Evolutionary conservation across 176 grass and related monocot species (phyloP).

Genomic region (Paspalum vaginatum): DNA sequence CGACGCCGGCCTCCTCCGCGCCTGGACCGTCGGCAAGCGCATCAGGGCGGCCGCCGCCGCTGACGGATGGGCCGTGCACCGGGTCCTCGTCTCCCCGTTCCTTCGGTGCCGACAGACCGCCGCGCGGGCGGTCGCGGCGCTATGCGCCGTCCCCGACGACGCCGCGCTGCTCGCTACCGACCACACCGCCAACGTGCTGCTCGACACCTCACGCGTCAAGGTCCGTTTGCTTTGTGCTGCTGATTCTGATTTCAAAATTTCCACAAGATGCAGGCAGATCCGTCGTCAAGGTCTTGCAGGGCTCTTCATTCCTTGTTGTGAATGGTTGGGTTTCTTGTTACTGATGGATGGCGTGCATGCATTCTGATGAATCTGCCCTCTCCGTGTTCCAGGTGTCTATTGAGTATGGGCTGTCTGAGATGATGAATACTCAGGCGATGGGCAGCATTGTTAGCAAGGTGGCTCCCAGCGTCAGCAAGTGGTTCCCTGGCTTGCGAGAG

Average conservation of each 20-base stretch:
- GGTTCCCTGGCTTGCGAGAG: constrained; percentile 62
- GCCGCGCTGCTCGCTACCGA: constrained; percentile 48
- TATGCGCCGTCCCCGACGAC: constrained; percentile 63
- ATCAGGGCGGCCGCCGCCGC: constrained; percentile 48
- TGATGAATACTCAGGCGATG: constrained; percentile 71
- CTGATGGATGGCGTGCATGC: background rate
- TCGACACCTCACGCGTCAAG: constrained; percentile 69
- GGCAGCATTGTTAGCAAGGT: constrained; percentile 33
- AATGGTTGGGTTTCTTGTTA: too few species aligned
- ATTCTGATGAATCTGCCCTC: background rate
- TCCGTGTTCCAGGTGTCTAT: constrained; percentile 64
- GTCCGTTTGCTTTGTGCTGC: background rate
- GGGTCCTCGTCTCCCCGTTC: constrained; percentile 82
- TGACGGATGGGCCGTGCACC: constrained; percentile 48
- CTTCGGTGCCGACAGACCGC: constrained; percentile 80
- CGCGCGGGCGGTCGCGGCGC: constrained; percentile 48
- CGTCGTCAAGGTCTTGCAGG: background rate
- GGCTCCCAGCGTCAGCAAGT: constrained; percentile 42
- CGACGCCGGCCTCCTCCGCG: constrained; percentile 53
- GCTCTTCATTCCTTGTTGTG: background rate
- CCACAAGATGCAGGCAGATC: background rate
- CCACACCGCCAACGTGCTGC: constrained; percentile 40
- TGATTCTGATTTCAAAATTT: background rate
- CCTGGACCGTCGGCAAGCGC: constrained; percentile 62
- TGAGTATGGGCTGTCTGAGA: constrained; percentile 77